These are phyloP conservation scores for Penicillium sp. DNA, from an alignment of 2,329 filamentous ascomycete genomes.

Conservation along the genomic window DNA sequence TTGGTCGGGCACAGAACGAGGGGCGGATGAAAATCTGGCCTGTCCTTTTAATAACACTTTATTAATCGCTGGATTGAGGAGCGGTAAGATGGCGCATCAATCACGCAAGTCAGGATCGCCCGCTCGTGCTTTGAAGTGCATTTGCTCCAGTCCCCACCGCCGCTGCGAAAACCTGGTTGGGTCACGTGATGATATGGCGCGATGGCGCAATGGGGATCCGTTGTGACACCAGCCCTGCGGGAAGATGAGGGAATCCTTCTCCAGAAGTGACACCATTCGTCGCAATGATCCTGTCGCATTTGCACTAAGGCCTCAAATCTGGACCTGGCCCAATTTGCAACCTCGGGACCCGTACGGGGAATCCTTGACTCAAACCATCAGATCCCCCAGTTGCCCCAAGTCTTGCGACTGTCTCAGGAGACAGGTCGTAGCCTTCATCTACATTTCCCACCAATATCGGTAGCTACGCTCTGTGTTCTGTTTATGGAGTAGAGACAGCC, in stretches of 20 bases:
- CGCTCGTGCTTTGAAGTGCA: slow-evolving; percentile 18
- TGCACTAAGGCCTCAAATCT: slow-evolving; percentile 7
- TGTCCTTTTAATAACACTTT: not conserved
- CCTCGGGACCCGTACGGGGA: not conserved
- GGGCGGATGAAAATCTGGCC: slow-evolving; percentile 3
- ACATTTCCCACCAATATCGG: not conserved
- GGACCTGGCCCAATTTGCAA: not conserved
- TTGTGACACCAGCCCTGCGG: slow-evolving; percentile 20
- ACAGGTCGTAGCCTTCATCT: not conserved
- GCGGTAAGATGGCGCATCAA: slow-evolving; percentile 16
- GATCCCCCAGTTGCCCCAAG: slow-evolving; percentile 4
- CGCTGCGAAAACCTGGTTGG: slow-evolving; percentile 4
- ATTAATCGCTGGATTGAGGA: not conserved
- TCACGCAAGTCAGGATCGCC: slow-evolving; percentile 27
- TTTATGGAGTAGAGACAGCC: not conserved
- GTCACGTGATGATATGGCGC: slow-evolving; percentile 29
- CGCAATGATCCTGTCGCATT: slow-evolving; percentile 18
- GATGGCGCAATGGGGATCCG: slow-evolving; percentile 27
- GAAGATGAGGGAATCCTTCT: not conserved
- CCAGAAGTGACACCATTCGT: slow-evolving; percentile 22
- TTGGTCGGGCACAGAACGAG: not conserved
- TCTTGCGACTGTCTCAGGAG: not conserved
- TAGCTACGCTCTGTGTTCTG: not conserved
- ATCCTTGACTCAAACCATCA: slow-evolving; percentile 1
- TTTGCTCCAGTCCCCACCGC: slow-evolving; percentile 2